These are phyloP conservation scores for Hortiboletus flavorubellus DNA, from an alignment of 768 basidiomycete species.

Conservation along the genomic window DNA sequence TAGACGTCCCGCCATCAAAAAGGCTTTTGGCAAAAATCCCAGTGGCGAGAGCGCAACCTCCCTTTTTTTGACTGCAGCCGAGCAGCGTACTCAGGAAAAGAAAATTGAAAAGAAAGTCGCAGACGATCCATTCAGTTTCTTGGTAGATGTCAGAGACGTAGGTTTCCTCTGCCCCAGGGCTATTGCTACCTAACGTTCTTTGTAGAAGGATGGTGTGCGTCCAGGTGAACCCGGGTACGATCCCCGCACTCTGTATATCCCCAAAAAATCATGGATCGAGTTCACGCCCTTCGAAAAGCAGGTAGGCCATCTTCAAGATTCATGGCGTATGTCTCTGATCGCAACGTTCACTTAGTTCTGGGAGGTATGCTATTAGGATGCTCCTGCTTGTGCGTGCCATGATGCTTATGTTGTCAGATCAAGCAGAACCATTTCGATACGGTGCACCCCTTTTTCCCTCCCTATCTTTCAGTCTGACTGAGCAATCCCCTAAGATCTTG, in stretches of 20 bases:
- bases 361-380: constrained; percentile 47
- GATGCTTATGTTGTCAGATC: constrained; percentile 54
- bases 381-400: neutral
- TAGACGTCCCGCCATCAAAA: constrained; percentile 33
- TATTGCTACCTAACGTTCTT: neutral
- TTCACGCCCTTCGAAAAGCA: constrained; percentile 98
- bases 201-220: constrained; percentile 72
- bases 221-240: constrained; percentile 89
- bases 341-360: constrained; percentile 50
- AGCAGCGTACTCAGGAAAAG: constrained; percentile 67
- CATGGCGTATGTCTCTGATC: neutral
- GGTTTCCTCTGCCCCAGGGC: constrained; percentile 12
- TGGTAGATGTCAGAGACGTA: constrained; percentile 70
- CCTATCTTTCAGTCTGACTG: constrained; percentile 13
- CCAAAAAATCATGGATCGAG: constrained; percentile 65
- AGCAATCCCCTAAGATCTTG: constrained; percentile 50
- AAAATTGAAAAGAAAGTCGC: constrained; percentile 80
- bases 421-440: constrained; percentile 98
- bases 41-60: constrained; percentile 31
- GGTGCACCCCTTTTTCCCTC: constrained; percentile 34
- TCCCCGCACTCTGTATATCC: constrained; percentile 82
- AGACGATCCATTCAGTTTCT: constrained; percentile 76
- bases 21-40: constrained; percentile 20
- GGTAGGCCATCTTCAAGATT: constrained; percentile 34
- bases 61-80: constrained; percentile 79